phyloP scores from a whole-genome alignment of 1,139 yeast genomes.

The Saccharomycopsis hybrid region DNA sequence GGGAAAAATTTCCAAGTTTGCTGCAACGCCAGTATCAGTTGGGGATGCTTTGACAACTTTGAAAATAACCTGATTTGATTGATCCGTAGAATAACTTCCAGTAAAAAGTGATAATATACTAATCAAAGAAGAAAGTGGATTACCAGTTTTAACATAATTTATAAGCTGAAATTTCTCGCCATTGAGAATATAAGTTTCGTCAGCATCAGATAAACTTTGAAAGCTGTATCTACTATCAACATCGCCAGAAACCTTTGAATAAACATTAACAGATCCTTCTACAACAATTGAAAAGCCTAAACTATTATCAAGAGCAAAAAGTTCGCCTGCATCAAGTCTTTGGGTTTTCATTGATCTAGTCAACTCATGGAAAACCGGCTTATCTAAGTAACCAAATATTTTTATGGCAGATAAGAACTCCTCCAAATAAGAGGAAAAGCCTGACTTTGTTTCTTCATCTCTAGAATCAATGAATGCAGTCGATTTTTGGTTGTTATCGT shows the following conservation, averaged over 20 bases:
- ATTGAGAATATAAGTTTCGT: conserved; percentile 37
- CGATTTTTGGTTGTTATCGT: conserved; percentile 4
- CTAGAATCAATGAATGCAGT: conserved; percentile 12
- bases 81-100: conserved; percentile 26
- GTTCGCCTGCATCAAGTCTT: conserved; percentile 70
- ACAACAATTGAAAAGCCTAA: conserved; percentile 91
- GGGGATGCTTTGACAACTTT: background rate
- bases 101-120: conserved; percentile 71
- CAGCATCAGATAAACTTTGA: conserved; percentile 36
- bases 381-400: conserved; percentile 88
- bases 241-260: conserved; percentile 40
- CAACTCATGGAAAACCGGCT: conserved; percentile 85
- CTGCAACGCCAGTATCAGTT: background rate
- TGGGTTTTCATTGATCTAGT: conserved; percentile 91
- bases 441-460: conserved; percentile 33
- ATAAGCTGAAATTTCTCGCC: conserved; percentile 63
- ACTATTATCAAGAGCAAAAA: conserved; percentile 62
- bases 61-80: conserved; percentile 4
- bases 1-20: conserved; percentile 4
- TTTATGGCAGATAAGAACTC: conserved; percentile 87
- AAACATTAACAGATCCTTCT: conserved; percentile 83
- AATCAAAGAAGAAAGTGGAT: conserved; percentile 77
- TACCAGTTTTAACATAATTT: conserved; percentile 80
- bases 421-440: conserved; percentile 61
- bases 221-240: conserved; percentile 20